Conservation (phyloP, 495 filamentous ascomycete species). For the Aspergillus kassunensis region DNA sequence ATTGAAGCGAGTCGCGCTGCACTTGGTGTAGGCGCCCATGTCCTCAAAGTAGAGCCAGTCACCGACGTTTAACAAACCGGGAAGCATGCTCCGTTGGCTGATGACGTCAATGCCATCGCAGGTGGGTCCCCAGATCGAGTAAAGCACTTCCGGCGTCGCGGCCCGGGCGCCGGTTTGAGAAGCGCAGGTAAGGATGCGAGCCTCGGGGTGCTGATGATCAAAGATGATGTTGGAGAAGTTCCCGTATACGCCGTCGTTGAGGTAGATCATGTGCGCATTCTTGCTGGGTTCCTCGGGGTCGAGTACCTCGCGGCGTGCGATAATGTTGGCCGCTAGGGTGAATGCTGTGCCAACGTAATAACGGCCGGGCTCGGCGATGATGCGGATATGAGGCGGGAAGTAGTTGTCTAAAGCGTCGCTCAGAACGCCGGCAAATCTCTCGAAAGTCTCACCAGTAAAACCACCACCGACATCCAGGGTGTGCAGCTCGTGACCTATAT, state of each 20-base stretch:
- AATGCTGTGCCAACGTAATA: slow-evolving; percentile 94
- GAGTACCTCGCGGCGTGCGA: slow-evolving; percentile 85
- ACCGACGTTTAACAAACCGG: slow-evolving; percentile 73
- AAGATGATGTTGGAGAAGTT: slow-evolving; percentile 99
- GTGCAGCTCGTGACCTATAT: slow-evolving; percentile 73
- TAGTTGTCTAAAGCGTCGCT: slow-evolving; percentile 76
- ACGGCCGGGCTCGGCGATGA: slow-evolving; percentile 95
- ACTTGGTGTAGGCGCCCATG: slow-evolving; percentile 98
- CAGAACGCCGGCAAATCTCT: slow-evolving; percentile 80
- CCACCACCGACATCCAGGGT: slow-evolving; percentile 94
- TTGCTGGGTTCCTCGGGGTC: slow-evolving; percentile 51
- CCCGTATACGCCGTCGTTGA: slow-evolving; percentile 96
- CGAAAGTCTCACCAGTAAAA: slow-evolving; percentile 84
- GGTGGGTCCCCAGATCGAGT: slow-evolving; percentile 97
- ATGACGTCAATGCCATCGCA: slow-evolving; percentile 98
- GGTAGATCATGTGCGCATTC: slow-evolving; percentile 86
- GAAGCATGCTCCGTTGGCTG: slow-evolving; percentile 67
- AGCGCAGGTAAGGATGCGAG: slow-evolving; percentile 68
- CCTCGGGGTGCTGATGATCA: slow-evolving; percentile 89
- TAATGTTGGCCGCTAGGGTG: slow-evolving; percentile 88
- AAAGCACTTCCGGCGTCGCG: slow-evolving; percentile 49
- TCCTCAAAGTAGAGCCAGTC: slow-evolving; percentile 99
- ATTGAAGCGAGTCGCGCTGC: slow-evolving; percentile 96
- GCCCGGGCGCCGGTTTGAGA: slow-evolving; percentile 49
- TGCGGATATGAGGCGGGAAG: slow-evolving; percentile 77